phyloP scores from a whole-genome alignment of 352 stramenopile species.

The Nothophytophthora sp. region DNA sequence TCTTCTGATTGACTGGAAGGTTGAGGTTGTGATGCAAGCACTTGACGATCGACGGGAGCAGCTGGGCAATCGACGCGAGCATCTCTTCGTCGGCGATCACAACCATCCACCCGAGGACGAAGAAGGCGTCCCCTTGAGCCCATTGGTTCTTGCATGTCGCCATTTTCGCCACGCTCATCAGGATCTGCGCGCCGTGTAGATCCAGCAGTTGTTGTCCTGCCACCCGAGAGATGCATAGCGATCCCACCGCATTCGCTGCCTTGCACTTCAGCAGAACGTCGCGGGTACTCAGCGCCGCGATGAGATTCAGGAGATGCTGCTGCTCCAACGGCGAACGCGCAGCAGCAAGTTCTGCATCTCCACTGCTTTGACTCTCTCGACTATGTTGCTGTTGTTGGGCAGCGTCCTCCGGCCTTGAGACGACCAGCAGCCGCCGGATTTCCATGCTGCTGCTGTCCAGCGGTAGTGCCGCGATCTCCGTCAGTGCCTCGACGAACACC shows the following conservation, averaged over 20 bases:
- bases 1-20: too few relatives aligned
- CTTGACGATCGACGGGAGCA: slow-evolving; percentile 46
- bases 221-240: slow-evolving; percentile 73
- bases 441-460: slow-evolving; percentile 77
- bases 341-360: too few relatives aligned
- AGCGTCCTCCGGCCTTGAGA: neutral
- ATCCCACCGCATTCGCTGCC: slow-evolving; percentile 69
- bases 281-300: slow-evolving; percentile 47
- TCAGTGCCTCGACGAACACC: slow-evolving; percentile 69
- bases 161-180: slow-evolving; percentile 54
- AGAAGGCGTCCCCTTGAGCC: slow-evolving; percentile 75
- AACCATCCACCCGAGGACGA: slow-evolving; percentile 73
- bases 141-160: slow-evolving; percentile 70
- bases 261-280: slow-evolving; percentile 85
- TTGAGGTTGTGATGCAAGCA: slow-evolving; percentile 46
- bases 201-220: slow-evolving; percentile 66
- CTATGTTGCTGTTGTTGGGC: neutral
- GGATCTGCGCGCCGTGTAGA: slow-evolving; percentile 33
- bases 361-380: neutral
- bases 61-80: slow-evolving; percentile 34
- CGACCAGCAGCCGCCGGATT: slow-evolving; percentile 58
- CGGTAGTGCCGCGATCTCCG: slow-evolving; percentile 67
- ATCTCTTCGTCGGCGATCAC: slow-evolving; percentile 63
- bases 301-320: slow-evolving; percentile 35
- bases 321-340: neutral